phyloP scores from a whole-genome alignment of 2,329 filamentous ascomycete genomes.

The Hysterium pulicare region DNA sequence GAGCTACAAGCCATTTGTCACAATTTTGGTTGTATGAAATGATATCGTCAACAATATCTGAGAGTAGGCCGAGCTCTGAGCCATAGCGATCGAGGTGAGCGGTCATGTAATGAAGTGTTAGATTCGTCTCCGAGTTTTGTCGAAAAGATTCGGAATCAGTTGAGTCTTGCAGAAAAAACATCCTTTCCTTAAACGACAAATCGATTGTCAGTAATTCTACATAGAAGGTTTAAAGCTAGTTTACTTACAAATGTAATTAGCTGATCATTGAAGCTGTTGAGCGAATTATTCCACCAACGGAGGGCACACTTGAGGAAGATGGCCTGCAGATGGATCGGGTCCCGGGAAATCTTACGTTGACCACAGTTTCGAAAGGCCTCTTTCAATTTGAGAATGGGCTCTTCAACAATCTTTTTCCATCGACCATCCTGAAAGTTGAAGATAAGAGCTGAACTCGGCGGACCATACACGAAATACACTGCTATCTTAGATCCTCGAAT shows the following conservation, averaged over 20 bases:
- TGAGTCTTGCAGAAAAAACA: background rate
- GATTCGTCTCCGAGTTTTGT: conserved; percentile 1
- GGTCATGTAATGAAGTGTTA: conserved; percentile 4
- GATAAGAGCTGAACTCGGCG: conserved; percentile 4
- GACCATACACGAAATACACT: background rate
- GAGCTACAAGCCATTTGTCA: too few relatives aligned
- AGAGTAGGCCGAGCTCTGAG: conserved; percentile 5
- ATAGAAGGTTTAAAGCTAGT: background rate
- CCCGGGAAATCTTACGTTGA: background rate
- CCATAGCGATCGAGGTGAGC: conserved; percentile 8
- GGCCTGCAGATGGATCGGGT: conserved; percentile 1
- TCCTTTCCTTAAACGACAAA: conserved; percentile 2
- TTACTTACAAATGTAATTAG: conserved; percentile 6
- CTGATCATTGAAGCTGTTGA: conserved; percentile 9
- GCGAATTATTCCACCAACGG: conserved; percentile 8
- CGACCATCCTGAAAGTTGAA: conserved; percentile 6
- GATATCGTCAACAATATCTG: background rate
- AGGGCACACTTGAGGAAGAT: conserved; percentile 2
- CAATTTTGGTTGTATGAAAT: background rate
- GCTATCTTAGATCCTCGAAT: conserved; percentile 6
- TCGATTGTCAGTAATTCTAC: background rate
- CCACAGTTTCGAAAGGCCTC: background rate
- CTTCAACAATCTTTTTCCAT: conserved; percentile 6
- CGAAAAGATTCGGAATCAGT: background rate
- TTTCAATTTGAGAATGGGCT: conserved; percentile 2